Conservation (phyloP, 345 rosid species). For the Brassica incana region DNA sequence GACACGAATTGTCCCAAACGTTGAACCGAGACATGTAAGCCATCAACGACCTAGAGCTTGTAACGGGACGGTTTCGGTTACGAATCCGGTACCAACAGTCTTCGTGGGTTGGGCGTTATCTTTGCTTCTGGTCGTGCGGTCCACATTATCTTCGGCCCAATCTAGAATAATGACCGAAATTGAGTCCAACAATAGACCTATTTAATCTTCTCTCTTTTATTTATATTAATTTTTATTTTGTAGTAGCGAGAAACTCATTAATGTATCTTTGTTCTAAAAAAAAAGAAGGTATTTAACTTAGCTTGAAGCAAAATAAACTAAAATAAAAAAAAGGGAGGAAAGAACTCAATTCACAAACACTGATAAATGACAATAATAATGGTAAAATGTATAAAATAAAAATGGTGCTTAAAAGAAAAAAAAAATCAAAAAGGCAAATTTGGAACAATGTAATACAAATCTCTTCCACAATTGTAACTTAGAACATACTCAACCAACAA, state of each 20-base stretch:
- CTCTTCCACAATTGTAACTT: slow-evolving; percentile 28
- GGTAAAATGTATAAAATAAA: slow-evolving; percentile 32
- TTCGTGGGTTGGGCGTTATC: no score
- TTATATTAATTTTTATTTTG: background rate
- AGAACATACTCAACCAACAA: slow-evolving; percentile 35
- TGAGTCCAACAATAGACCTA: no score
- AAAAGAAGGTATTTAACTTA: background rate
- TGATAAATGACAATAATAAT: slow-evolving; percentile 24
- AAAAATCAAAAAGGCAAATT: slow-evolving; percentile 24
- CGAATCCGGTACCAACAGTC: no score
- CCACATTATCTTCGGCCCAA: no score
- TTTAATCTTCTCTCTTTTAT: no score
- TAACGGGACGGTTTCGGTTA: no score
- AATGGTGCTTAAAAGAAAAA: slow-evolving; percentile 17
- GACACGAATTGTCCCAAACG: no score
- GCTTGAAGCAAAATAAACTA: slow-evolving; percentile 24
- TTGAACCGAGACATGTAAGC: no score
- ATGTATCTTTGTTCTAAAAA: background rate
- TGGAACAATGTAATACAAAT: slow-evolving; percentile 28
- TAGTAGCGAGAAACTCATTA: background rate
- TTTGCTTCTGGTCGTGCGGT: no score
- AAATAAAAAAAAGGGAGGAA: slow-evolving; percentile 5
- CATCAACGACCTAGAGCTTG: no score
- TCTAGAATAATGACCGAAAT: no score
- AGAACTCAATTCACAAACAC: slow-evolving; percentile 27